Evolutionary conservation across 1,139 yeast genomes (phyloP).

Genomic region (Meyerozyma smithsonii): DNA sequence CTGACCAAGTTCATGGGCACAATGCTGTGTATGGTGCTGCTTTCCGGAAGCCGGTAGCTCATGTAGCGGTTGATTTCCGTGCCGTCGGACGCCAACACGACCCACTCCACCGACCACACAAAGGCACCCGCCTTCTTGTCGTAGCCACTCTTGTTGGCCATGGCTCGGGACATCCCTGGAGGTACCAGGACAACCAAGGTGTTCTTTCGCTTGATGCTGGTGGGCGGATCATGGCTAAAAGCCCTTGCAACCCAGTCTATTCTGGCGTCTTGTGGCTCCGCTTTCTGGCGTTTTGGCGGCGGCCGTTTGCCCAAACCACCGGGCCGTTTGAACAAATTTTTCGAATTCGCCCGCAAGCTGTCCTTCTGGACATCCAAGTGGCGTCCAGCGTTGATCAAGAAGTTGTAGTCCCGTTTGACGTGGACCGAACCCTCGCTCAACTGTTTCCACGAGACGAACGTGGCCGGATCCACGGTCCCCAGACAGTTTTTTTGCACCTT

Average conservation of each 20-base stretch:
- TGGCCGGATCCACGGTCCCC: conserved; percentile 62
- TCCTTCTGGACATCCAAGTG: conserved; percentile 46
- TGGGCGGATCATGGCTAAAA: conserved; percentile 23
- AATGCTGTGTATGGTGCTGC: conserved; percentile 26
- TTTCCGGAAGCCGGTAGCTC: conserved; percentile 46
- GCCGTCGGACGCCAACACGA: conserved; percentile 30
- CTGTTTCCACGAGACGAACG: conserved; percentile 47
- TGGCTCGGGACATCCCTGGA: conserved; percentile 69
- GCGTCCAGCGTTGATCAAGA: conserved; percentile 59
- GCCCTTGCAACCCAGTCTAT: conserved; percentile 16
- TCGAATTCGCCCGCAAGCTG: conserved; percentile 40
- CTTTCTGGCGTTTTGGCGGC: neutral
- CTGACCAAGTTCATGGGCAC: conserved; percentile 35
- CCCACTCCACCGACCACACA: conserved; percentile 82
- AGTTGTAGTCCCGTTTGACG: conserved; percentile 82
- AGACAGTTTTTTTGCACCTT: conserved; percentile 59
- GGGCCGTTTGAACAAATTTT: conserved; percentile 31
- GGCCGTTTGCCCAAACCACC: conserved; percentile 12
- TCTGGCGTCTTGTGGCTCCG: conserved; percentile 19
- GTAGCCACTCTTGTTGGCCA: conserved; percentile 65
- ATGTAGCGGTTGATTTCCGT: conserved; percentile 25
- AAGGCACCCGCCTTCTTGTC: conserved; percentile 60
- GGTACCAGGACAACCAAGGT: conserved; percentile 50
- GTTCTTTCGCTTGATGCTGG: conserved; percentile 30
- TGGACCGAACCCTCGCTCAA: conserved; percentile 28